A percentile compares a stretch with the other conserved stretches of the same genome.
Evolutionary conservation across 2,329 filamentous ascomycete genomes (phyloP).

Genomic region (Cryphonectria nitschkei): DNA sequence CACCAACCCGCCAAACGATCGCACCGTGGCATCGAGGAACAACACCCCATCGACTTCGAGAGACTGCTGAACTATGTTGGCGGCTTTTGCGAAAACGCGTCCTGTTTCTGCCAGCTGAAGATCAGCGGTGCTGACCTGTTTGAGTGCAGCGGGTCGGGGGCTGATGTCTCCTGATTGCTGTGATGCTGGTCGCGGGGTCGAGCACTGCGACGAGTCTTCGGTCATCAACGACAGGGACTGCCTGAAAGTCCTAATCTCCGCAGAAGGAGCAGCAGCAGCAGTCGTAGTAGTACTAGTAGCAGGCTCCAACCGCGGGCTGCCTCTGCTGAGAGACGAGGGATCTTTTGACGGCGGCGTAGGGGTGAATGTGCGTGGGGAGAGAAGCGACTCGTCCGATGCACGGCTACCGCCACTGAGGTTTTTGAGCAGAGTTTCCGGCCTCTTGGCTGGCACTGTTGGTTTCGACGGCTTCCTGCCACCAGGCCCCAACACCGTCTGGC

Average conservation of each 20-base stretch:
- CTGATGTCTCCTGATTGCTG: conserved; percentile 21
- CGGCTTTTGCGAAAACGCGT: conserved; percentile 37
- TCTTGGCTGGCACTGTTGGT: background rate
- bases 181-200: conserved; percentile 23
- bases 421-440: background rate
- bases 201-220: conserved; percentile 24
- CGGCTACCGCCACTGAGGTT: background rate
- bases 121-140: conserved; percentile 27
- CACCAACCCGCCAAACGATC: conserved; percentile 36
- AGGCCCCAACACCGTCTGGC: background rate
- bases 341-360: conserved; percentile 5
- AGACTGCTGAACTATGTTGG: conserved; percentile 48
- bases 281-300: background rate
- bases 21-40: conserved; percentile 41
- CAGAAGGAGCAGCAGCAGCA: background rate
- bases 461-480: background rate
- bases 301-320: conserved; percentile 7
- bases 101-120: conserved; percentile 25
- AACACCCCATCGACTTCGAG: conserved; percentile 46
- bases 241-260: background rate
- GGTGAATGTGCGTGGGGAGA: conserved; percentile 4
- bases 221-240: conserved; percentile 4
- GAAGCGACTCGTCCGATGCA: background rate
- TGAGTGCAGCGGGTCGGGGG: conserved; percentile 16
- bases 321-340: conserved; percentile 1